Evolutionary conservation across 1,284 basidiomycete species (phyloP), one percentile per base, ranked within the genome.

Genomic region (Cryptococcus sp.): DNA sequence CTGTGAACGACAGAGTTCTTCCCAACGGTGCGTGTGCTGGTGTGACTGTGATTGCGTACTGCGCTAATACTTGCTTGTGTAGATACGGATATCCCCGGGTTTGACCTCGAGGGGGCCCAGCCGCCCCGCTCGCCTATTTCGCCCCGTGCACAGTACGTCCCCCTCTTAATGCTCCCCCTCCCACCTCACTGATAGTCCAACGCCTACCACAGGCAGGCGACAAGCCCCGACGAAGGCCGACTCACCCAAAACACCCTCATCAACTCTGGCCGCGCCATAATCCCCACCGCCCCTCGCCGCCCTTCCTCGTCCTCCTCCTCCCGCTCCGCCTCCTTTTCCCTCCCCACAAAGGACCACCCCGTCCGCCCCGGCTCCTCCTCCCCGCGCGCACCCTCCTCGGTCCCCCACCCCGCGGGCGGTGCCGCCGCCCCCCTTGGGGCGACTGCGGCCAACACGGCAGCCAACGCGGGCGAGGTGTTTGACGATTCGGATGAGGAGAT

Each of bases 301-400:
- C 84, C 46, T 85, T 88, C 6, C 64, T 88, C 86, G 23, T 82
- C 82, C 6, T 83, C 85, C 38, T 87, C 88, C 5, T 90, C 89
- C 9, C 86, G 89, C 48, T 82, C 89, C 21, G 85, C 88, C 20
- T 91, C 89, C 2, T 82, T 90, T 72, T 89, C 88, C 20, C 69
- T 73, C 11, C 73, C 69, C 3, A 65, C 63, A 39, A 68, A 67
- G 51, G 61, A 67, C 44, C 38, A 65, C 53, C 69, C 68, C 24
- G 65, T 74, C 40, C 64, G 65, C 52, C 72, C 73, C 6, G 73
- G 72, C 33, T 67, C 69, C 35, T 60, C 66, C 12, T 59, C 62
- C 18, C 57, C 54, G 23, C 59, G 59, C n/a, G 53, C 52, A 35
- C 49, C 59, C 85, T 85, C 71, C 69, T 54, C 80, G 80, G 46